Base-by-base conservation (phyloP, 495 filamentous ascomycete species). In the Oidiodendron maius region DNA sequence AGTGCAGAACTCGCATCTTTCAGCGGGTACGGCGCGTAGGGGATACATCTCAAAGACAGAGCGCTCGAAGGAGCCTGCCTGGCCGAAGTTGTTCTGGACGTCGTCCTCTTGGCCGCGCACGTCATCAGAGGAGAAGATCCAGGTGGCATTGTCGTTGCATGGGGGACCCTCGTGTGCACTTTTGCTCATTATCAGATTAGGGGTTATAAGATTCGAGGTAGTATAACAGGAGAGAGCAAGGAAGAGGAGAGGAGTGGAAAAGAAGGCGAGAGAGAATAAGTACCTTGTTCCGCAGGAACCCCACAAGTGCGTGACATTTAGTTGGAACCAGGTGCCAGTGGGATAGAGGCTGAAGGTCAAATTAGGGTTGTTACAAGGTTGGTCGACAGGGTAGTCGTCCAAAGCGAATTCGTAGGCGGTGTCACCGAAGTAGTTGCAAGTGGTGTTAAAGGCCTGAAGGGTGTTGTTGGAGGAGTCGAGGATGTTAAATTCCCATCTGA, bases 361-460 rank as follows among this genome's bases (percentile, higher is more conserved):
- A 39, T 40, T 52, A 2, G 53, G 44, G 35, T 56, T 34, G 5
- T 37, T 30, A 28, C 53, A 56, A 4, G 53, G 48, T 2, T 37
- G 48, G 10, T 52, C 45, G 40, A 22, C 28, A 12, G 53, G 53
- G 32, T 48, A 30, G 4, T 16, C 44, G 17, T 52, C 44, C n/a
- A 50, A 3, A 13, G 53, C 53, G 35, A 56, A 56, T 6, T 9
- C 16, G 18, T 56, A 52, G n/a, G 41, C 17, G 13, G n/a, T 38
- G 16, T 18, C 17, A 40, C 21, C 24, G 12, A 39, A 48, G 36
- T 43, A 56, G 20, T 17, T 11, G 30, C 53, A 56, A 9, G 53
- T 52, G 4, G 53, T 56, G 44, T 56, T 56, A 40, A 56, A 52
- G 39, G 44, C 53, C 46, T 56, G 53, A 17, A 48, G 53, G n/a